Percentiles rank a stretch among this genome's conserved stretches.
Evolutionary conservation across 495 filamentous ascomycete genomes (phyloP).

Genomic region (Symbiotaphrina buchneri): DNA sequence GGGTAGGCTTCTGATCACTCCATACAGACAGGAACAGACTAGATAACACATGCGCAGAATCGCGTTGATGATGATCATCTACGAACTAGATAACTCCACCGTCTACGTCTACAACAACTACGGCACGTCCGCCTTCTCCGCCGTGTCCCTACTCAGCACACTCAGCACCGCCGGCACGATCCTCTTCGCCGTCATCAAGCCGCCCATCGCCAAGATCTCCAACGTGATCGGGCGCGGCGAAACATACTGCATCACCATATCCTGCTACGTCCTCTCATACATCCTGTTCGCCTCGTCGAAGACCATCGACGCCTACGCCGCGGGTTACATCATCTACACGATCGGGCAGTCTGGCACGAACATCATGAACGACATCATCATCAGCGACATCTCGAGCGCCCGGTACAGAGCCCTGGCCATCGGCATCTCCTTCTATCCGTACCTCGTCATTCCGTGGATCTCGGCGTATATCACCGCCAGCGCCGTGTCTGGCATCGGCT

Average conservation of each 20-base stretch:
- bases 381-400: constrained; percentile 49
- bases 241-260: constrained; percentile 22
- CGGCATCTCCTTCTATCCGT: constrained; percentile 34
- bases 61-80: constrained; percentile 23
- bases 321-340: constrained; percentile 27
- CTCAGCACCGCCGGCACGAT: constrained; percentile 23
- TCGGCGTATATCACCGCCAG: constrained; percentile 18
- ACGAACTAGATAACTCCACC: constrained; percentile 24
- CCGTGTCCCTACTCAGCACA: constrained; percentile 18
- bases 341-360: constrained; percentile 34
- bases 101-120: constrained; percentile 23
- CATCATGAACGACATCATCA: constrained; percentile 47
- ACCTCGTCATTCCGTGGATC: constrained; percentile 39
- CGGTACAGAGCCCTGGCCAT: constrained; percentile 40
- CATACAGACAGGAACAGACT: not conserved
- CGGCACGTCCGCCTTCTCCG: constrained; percentile 19
- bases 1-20: constrained; percentile 13
- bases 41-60: constrained; percentile 9
- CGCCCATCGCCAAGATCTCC: constrained; percentile 40
- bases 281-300: constrained; percentile 25
- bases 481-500: constrained; percentile 7
- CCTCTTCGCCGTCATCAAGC: constrained; percentile 35
- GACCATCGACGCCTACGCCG: constrained; percentile 20
- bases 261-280: constrained; percentile 8
- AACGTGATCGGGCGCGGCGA: constrained; percentile 37